phyloP scores from a whole-genome alignment of 768 basidiomycete species.

The Lactarius vividus region DNA sequence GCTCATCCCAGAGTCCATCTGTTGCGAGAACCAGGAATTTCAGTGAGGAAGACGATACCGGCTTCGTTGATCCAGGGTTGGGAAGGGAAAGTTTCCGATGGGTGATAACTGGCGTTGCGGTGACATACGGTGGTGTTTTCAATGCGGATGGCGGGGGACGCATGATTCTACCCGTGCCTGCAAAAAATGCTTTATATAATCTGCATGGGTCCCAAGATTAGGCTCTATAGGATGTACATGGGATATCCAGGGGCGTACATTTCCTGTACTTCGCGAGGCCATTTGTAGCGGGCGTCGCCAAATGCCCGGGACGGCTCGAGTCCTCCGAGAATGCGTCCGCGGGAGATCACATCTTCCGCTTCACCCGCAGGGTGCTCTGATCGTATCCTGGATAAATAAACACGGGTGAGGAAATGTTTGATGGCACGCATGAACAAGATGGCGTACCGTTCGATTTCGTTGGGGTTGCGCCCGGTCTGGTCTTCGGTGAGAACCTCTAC shows the following conservation, averaged over 20 bases:
- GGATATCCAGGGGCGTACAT: constrained; percentile 45
- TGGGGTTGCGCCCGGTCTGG: constrained; percentile 89
- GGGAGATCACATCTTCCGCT: constrained; percentile 64
- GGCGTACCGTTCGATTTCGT: constrained; percentile 74
- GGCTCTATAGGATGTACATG: not conserved
- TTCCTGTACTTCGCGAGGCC: constrained; percentile 70
- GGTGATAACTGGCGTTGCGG: constrained; percentile 75
- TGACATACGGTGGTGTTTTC: constrained; percentile 94
- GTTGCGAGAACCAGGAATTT: constrained; percentile 90
- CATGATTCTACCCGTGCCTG: constrained; percentile 56
- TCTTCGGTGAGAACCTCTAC: constrained; percentile 95
- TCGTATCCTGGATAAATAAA: constrained; percentile 52
- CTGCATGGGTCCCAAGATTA: constrained; percentile 34
- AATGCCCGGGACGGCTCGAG: constrained; percentile 87
- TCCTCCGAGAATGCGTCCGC: constrained; percentile 83
- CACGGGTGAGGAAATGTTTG: constrained; percentile 1
- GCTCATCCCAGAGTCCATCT: constrained; percentile 58
- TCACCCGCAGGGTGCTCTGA: constrained; percentile 83
- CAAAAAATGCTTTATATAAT: constrained; percentile 63
- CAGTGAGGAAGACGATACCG: constrained; percentile 37
- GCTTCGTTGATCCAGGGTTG: constrained; percentile 31
- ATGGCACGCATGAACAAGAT: not conserved
- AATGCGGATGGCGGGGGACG: constrained; percentile 59
- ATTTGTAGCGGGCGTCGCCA: constrained; percentile 89
- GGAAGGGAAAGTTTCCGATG: constrained; percentile 67